Conservation (phyloP, 1,139 yeast species). For the Lodderomyces jiufengensis region DNA sequence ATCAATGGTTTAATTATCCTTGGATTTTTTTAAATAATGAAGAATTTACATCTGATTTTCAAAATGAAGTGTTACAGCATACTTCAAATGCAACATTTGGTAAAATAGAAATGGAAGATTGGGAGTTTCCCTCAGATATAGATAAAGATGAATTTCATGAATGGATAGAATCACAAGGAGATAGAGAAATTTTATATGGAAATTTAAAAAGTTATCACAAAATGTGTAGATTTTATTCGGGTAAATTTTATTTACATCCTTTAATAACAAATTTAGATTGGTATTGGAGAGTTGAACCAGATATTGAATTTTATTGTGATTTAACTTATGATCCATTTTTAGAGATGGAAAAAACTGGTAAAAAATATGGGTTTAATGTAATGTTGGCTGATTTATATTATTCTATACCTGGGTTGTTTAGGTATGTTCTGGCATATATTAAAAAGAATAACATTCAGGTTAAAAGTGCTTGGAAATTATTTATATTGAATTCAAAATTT, state of each 20-base stretch:
- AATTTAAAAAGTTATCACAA: slow-evolving; percentile 70
- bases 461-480: slow-evolving; percentile 57
- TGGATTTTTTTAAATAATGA: slow-evolving; percentile 84
- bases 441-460: slow-evolving; percentile 40
- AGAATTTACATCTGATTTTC: slow-evolving; percentile 64
- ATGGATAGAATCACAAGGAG: slow-evolving; percentile 68
- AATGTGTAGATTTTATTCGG: slow-evolving; percentile 71
- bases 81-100: slow-evolving; percentile 73
- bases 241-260: slow-evolving; percentile 73
- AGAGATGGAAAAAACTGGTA: slow-evolving; percentile 67
- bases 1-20: slow-evolving; percentile 87
- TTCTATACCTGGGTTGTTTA: slow-evolving; percentile 77
- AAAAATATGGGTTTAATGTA: slow-evolving; percentile 81
- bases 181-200: slow-evolving; percentile 77
- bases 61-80: slow-evolving; percentile 40
- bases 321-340: slow-evolving; percentile 85
- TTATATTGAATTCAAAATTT: slow-evolving; percentile 34
- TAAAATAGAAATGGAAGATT: slow-evolving; percentile 54
- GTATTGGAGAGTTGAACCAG: slow-evolving; percentile 96
- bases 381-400: slow-evolving; percentile 69
- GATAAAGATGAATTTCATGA: slow-evolving; percentile 44
- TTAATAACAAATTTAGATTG: slow-evolving; percentile 66
- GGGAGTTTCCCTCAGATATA: slow-evolving; percentile 51
- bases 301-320: slow-evolving; percentile 85
- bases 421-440: slow-evolving; percentile 65